These are phyloP conservation scores for Agaricales sp. DNA, from an alignment of 1,284 basidiomycete genomes.

Conservation along the genomic window DNA sequence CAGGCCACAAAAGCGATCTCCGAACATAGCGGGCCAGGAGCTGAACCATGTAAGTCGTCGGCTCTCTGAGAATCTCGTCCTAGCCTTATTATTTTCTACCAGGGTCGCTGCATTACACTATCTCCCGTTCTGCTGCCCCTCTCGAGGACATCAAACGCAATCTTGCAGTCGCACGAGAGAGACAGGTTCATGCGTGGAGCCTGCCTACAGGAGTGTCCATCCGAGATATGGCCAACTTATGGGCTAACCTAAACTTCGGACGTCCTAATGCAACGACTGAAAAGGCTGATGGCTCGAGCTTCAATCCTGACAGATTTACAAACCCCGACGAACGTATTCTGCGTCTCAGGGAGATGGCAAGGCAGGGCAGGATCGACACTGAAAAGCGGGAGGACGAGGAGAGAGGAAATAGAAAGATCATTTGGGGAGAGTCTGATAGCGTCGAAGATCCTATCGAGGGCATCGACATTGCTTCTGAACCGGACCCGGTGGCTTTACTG, in stretches of 20 bases:
- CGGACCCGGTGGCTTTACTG: no score
- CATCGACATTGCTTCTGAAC: not conserved
- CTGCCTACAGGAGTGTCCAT: conserved; percentile 38
- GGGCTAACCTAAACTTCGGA: conserved; percentile 39
- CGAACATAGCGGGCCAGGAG: not conserved
- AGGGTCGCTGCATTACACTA: conserved; percentile 51
- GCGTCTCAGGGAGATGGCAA: conserved; percentile 24
- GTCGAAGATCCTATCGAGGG: not conserved
- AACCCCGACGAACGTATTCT: conserved; percentile 17
- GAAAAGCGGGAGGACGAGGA: conserved; percentile 18
- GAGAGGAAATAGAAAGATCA: conserved; percentile 26
- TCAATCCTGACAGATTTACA: conserved; percentile 19
- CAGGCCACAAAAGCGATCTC: conserved; percentile 10
- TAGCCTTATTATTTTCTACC: not conserved
- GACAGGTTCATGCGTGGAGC: conserved; percentile 31
- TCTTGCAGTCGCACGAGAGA: conserved; percentile 21
- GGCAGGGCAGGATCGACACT: conserved; percentile 24
- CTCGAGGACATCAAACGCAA: conserved; percentile 22
- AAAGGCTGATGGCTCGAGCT: conserved; percentile 11
- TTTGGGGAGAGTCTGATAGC: conserved; percentile 19
- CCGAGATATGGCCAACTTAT: conserved; percentile 34
- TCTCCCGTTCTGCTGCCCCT: conserved; percentile 25
- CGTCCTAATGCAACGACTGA: conserved; percentile 9
- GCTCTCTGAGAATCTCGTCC: not conserved
- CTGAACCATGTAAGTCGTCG: not conserved